These are phyloP conservation scores for Mycena rebaudengoi DNA, from an alignment of 768 basidiomycete genomes.

Conservation along the genomic window DNA sequence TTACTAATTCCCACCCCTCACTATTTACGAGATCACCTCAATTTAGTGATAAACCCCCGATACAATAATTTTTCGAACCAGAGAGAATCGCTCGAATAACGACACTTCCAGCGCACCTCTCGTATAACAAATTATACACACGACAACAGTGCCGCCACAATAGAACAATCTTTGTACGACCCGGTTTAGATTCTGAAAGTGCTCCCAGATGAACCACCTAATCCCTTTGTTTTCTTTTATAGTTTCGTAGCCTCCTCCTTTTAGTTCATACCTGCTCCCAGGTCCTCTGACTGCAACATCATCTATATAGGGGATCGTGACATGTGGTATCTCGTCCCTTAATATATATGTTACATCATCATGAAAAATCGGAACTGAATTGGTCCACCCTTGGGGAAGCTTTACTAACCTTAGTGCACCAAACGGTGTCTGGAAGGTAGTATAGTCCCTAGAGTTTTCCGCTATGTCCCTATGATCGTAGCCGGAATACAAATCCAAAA, in stretches of 20 bases:
- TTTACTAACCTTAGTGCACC: conserved; percentile 27
- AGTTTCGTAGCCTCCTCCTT: neutral
- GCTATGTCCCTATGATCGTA: conserved; percentile 35
- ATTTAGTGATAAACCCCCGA: too few species aligned
- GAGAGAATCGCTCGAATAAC: too few species aligned
- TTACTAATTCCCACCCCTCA: too few species aligned
- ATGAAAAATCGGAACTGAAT: conserved; percentile 40
- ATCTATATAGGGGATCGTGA: conserved; percentile 37
- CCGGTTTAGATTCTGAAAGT: neutral
- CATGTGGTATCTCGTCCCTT: conserved; percentile 36
- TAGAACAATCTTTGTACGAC: neutral
- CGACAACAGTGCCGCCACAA: neutral
- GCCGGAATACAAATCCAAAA: conserved; percentile 32
- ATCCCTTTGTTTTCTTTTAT: neutral
- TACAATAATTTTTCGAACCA: too few species aligned
- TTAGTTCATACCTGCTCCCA: neutral
- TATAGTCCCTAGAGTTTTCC: conserved; percentile 34
- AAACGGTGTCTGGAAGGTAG: conserved; percentile 37
- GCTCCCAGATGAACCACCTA: neutral
- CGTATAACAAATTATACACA: neutral
- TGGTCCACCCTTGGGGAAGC: conserved; percentile 42
- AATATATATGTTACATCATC: conserved; percentile 37
- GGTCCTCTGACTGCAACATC: conserved; percentile 29
- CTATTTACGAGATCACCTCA: too few species aligned
- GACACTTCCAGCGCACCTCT: too few species aligned